Evolutionary conservation across 768 basidiomycete species (phyloP).

Genomic region (Tulasnella sp.): DNA sequence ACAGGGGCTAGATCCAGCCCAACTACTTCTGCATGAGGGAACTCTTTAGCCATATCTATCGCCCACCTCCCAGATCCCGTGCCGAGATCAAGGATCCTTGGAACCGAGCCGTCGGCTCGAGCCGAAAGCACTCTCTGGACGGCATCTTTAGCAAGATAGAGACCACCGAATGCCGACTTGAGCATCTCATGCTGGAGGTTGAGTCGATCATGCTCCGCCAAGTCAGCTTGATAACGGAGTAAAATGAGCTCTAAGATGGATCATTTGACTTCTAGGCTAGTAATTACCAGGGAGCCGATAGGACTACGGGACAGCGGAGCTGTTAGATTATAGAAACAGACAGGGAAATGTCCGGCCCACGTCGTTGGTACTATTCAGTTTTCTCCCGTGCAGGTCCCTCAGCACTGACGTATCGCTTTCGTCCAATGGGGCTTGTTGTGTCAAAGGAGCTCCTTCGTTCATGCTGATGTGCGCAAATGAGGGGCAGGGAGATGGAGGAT

Average conservation of each 20-base stretch:
- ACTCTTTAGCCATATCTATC: slow-evolving; percentile 15
- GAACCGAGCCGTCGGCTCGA: slow-evolving; percentile 32
- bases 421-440: background rate
- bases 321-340: background rate
- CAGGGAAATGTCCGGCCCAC: background rate
- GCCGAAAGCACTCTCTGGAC: slow-evolving; percentile 38
- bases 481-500: background rate
- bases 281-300: background rate
- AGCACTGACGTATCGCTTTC: background rate
- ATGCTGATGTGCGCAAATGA: background rate
- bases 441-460: background rate
- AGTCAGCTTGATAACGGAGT: background rate
- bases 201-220: slow-evolving; percentile 24
- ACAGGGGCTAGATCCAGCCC: slow-evolving; percentile 23
- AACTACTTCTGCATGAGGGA: slow-evolving; percentile 11
- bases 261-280: background rate
- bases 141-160: slow-evolving; percentile 2
- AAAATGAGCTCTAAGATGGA: no score
- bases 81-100: slow-evolving; percentile 15
- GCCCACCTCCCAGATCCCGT: slow-evolving; percentile 23
- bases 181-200: slow-evolving; percentile 23
- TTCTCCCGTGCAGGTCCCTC: slow-evolving; percentile 27
- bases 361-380: slow-evolving; percentile 30
- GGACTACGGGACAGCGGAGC: no score
- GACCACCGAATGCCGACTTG: slow-evolving; percentile 25